Evolutionary conservation across 176 grass and related monocot genomes (phyloP).

Genomic region (Guadua angustifolia): DNA sequence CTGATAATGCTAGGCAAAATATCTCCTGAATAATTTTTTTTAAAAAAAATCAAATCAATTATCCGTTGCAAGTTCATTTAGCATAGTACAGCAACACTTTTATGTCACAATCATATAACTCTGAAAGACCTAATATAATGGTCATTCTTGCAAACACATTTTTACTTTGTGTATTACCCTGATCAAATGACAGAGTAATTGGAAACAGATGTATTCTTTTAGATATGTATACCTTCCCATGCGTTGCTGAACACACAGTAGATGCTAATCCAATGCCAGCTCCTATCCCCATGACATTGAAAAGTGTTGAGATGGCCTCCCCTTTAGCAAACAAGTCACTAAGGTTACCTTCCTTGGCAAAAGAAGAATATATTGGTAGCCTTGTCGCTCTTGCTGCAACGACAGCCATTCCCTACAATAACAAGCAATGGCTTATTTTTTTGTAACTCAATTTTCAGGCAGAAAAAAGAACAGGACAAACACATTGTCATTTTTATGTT

Average conservation of each 20-base stretch:
- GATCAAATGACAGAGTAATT: constrained; percentile 16
- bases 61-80: background rate
- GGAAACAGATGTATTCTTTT: background rate
- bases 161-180: constrained; percentile 4
- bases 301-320: constrained; percentile 96
- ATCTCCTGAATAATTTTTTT: constrained; percentile 1
- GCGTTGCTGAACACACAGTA: constrained; percentile 85
- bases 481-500: constrained; percentile 1
- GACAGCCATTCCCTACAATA: constrained; percentile 81
- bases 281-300: constrained; percentile 83
- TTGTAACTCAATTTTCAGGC: constrained; percentile 14
- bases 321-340: constrained; percentile 98
- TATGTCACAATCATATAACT: background rate
- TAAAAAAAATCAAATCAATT: background rate
- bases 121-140: background rate
- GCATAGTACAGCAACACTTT: background rate
- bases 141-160: background rate
- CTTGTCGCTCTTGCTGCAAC: constrained; percentile 91
- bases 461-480: constrained; percentile 1
- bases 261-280: constrained; percentile 89
- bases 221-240: constrained; percentile 74
- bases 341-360: constrained; percentile 97
- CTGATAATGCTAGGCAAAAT: background rate
- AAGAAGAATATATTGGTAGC: constrained; percentile 93
- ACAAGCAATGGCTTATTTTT: background rate